Conservation (phyloP, 805 yeast species). For the Myxozyma nipponensis region DNA sequence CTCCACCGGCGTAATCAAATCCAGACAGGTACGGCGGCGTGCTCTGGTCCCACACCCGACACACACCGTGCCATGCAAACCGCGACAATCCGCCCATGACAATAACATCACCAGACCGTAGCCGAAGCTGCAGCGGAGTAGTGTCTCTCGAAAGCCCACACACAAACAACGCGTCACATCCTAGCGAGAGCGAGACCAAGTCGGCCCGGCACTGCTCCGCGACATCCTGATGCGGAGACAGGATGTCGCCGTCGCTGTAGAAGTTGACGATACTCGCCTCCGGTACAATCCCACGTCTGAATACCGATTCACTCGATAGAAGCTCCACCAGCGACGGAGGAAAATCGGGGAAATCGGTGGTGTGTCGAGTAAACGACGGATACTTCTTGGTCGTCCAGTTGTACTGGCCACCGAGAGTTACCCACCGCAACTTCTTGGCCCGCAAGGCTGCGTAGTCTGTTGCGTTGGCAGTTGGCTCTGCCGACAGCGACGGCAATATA, state of each 20-base stretch:
- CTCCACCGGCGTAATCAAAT: constrained; percentile 7
- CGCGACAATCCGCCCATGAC: constrained; percentile 43
- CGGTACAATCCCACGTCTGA: constrained; percentile 28
- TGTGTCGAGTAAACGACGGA: constrained; percentile 37
- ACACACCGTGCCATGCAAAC: constrained; percentile 44
- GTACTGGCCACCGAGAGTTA: constrained; percentile 47
- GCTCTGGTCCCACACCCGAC: constrained; percentile 38
- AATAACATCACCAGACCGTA: constrained; percentile 41
- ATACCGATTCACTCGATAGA: constrained; percentile 3
- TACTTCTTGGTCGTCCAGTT: constrained; percentile 44
- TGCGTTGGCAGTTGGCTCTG: constrained; percentile 3
- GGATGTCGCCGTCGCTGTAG: constrained; percentile 43
- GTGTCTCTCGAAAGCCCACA: constrained; percentile 17
- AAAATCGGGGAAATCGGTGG: constrained; percentile 28
- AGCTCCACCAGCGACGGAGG: constrained; percentile 23
- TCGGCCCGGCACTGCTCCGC: constrained; percentile 40
- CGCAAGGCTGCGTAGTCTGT: constrained; percentile 5
- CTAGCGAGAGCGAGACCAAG: constrained; percentile 40
- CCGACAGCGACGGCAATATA: constrained; percentile 1
- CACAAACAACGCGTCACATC: constrained; percentile 41
- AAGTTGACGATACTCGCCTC: constrained; percentile 45
- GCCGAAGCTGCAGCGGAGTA: constrained; percentile 37
- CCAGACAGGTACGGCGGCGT: constrained; percentile 34
- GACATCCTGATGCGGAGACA: constrained; percentile 45
- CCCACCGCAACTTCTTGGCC: constrained; percentile 41